Conservation (phyloP, 331 rosid species). For the Pyracantha coccinea region DNA sequence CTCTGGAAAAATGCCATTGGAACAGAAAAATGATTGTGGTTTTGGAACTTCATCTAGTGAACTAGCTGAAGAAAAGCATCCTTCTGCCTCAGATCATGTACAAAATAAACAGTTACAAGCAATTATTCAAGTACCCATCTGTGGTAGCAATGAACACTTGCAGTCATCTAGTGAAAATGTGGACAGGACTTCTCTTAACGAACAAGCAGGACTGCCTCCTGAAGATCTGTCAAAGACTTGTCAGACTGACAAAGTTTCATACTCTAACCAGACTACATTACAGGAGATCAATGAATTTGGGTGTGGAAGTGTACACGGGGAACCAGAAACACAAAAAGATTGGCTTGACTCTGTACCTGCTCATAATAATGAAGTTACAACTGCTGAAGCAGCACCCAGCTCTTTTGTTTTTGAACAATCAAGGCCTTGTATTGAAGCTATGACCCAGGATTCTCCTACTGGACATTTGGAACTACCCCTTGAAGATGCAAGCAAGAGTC, state of each 20-base stretch:
- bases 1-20: slow-evolving; percentile 8
- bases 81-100: slow-evolving; percentile 25
- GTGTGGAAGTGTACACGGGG: slow-evolving; percentile 15
- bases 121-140: slow-evolving; percentile 5
- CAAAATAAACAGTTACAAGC: slow-evolving; percentile 22
- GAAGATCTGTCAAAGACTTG: slow-evolving; percentile 20
- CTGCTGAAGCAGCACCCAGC: slow-evolving; percentile 15
- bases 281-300: slow-evolving; percentile 12
- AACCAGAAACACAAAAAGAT: slow-evolving; percentile 19
- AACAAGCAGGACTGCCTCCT: slow-evolving; percentile 23
- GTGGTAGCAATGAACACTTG: slow-evolving; percentile 21
- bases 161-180: slow-evolving; percentile 19
- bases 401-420: slow-evolving; percentile 17
- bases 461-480: slow-evolving; percentile 16
- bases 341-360: slow-evolving; percentile 16
- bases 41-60: slow-evolving; percentile 27
- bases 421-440: slow-evolving; percentile 19
- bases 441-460: slow-evolving; percentile 9
- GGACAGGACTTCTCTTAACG: slow-evolving; percentile 16
- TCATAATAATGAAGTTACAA: slow-evolving; percentile 25
- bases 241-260: slow-evolving; percentile 24
- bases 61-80: slow-evolving; percentile 21
- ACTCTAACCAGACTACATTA: slow-evolving; percentile 19
- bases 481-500: slow-evolving; percentile 15
- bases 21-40: slow-evolving; percentile 19